Base-by-base conservation (phyloP, 306 rosid genomes). In the Trichosanthes cucumerina region DNA sequence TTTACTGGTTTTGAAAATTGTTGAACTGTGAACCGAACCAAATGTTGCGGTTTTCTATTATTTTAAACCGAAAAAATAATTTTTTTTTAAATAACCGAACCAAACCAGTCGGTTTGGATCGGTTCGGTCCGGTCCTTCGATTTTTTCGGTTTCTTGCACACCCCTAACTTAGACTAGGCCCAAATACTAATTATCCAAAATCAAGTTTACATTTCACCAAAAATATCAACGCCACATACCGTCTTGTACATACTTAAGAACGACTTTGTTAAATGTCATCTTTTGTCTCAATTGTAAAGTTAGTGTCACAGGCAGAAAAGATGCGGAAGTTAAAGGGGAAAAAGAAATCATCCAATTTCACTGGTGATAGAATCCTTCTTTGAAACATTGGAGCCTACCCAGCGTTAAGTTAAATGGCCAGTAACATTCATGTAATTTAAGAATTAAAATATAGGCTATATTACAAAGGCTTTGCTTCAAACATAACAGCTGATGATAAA, bases 401-500 rank as follows among this genome's bases (percentile, higher is more conserved):
- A 73, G 39, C n/a, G 9, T 47, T 71, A 9, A 46, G 46, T 72
- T 72, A 46, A 72, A 46, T 73, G 33, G 70, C 23, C 66, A 63
- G 77, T 15, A 36, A 52, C 63, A 38, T 65, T 41, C 24, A 52
- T 80, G 31, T 73, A 57, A 49, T 53, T 57, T 59, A 57, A 64
- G 26, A 21, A 41, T 65, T 74, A 18, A 79, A 38, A 60, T 59
- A 77, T 38, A 6, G 75, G 73, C 53, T 78, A 82, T 79, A 81
- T 82, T 78, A 82, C 81, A 78, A 86, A 86, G 88, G 88, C 87
- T 91, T 90, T 53, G 86, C 87, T 82, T 86, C 65, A 82, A 70
- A 79, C 74, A 81, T 82, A 83, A 82, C 82, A 76, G 80, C 86
- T 86, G 86, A 77, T 80, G 80, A 62, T 85, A 82, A 76, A 84